Percentiles rank a stretch among this genome's conserved stretches.
These are phyloP conservation scores for Tulasnella sp. DNA, from an alignment of 768 basidiomycete genomes.

Conservation along the genomic window DNA sequence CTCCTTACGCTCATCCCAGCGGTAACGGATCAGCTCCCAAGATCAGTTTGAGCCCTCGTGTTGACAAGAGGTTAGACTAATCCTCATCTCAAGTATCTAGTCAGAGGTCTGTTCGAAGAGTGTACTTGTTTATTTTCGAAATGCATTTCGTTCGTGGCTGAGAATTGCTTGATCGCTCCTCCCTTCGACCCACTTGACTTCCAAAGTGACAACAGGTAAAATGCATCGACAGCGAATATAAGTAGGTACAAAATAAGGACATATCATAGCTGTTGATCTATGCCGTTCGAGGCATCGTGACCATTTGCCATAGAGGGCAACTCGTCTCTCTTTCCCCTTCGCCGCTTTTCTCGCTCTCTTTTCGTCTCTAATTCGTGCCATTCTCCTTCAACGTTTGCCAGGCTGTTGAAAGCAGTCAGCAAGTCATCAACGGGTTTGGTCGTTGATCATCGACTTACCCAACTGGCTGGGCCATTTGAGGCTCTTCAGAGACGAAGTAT, in stretches of 20 bases:
- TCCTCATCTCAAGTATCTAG: neutral
- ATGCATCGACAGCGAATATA: neutral
- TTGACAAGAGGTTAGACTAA: neutral
- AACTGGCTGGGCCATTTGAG: constrained; percentile 56
- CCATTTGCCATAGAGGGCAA: neutral
- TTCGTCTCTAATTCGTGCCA: constrained; percentile 99
- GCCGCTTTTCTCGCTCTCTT: constrained; percentile 64
- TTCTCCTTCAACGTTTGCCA: constrained; percentile 77
- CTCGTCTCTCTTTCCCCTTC: constrained; percentile 46
- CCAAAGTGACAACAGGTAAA: neutral
- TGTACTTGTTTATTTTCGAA: neutral
- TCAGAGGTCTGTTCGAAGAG: neutral
- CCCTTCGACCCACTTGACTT: neutral
- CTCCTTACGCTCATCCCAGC: neutral
- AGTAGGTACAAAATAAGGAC: neutral
- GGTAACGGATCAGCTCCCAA: neutral
- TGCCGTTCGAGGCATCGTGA: neutral
- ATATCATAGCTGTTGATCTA: neutral
- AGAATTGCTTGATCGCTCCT: neutral
- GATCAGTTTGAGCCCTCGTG: neutral
- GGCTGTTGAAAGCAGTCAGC: constrained; percentile 30
- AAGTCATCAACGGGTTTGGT: neutral
- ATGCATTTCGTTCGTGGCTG: neutral
- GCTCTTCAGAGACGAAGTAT: constrained; percentile 78
- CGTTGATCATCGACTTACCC: constrained; percentile 44